phyloP scores from a whole-genome alignment of 2,329 filamentous ascomycete species.

The Neopestalotiopsis clavispora region DNA sequence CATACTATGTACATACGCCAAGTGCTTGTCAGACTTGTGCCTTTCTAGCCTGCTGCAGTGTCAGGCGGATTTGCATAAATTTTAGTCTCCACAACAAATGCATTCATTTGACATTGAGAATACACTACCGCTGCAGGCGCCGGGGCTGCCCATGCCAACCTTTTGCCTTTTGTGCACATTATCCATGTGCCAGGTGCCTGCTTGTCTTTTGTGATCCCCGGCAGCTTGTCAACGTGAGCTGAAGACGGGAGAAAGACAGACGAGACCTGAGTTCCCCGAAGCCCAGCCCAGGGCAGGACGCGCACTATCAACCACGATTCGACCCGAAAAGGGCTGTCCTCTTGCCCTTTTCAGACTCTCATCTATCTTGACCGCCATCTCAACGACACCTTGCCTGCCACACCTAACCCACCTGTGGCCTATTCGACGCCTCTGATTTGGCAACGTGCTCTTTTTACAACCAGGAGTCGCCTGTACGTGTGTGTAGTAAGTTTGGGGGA shows the following conservation, averaged over 20 bases:
- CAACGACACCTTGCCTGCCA: slow-evolving; percentile 26
- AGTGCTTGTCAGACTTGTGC: slow-evolving; percentile 12
- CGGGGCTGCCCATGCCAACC: too few species aligned
- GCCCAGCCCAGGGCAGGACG: background rate
- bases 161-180: too few species aligned
- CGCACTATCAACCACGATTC: background rate
- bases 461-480: slow-evolving; percentile 7
- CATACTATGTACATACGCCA: background rate
- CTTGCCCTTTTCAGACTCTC: slow-evolving; percentile 23
- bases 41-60: background rate
- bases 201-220: background rate
- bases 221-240: background rate
- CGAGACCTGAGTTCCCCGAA: too few species aligned
- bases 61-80: background rate
- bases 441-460: slow-evolving; percentile 17
- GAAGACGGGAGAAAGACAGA: too few species aligned
- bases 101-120: too few species aligned
- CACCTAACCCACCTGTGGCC: slow-evolving; percentile 22
- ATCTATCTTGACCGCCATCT: slow-evolving; percentile 38
- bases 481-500: slow-evolving; percentile 3
- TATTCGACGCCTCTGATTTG: slow-evolving; percentile 23
- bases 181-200: too few species aligned
- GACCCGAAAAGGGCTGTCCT: slow-evolving; percentile 11
- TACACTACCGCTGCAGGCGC: too few species aligned
- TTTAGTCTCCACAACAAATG: too few species aligned